Base-by-base conservation (phyloP, 1,284 basidiomycete species). In the Irpex rosettiformis region DNA sequence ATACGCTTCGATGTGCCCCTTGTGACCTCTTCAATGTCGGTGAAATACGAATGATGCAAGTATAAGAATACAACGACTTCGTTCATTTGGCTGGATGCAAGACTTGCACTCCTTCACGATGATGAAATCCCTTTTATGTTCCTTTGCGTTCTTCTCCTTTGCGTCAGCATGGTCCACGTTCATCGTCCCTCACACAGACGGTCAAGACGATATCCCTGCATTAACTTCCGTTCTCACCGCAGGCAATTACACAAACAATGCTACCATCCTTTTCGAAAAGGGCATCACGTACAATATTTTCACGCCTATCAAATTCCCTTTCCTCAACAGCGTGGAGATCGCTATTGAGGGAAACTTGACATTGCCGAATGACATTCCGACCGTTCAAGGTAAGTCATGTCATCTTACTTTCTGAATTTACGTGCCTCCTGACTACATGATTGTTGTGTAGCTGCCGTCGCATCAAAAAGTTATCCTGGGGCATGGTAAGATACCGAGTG, bases 221-320 rank as follows among this genome's bases (percentile, higher is more conserved):
- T 67, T 86, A 11, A 64, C 71, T 4, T 70, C 77, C 29, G 79
- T 77, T 1, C 67, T 79, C 0, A 67, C 67, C 1, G 48, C 76
- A 13, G 72, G 74, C 0, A 77, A 75, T 51, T 77, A 75, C 63
- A 68, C 74, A 4, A 67, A 71, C 0, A 75, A 86, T 61, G 70
- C 81, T 37, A 83, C 80, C 4, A 85, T 85, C 61, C 58, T 85
- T 4, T 86, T 86, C 67, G 58, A 78, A 66, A 74, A 80, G 58
- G 82, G 82, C 48, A 69, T 76, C 24, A 81, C 77, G 1, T 87
- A 86, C 65, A 86, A 86, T 64, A 78, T 85, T 7, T 81, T 78
- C 60, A 81, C 79, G 2, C 80, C 84, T 1, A 74, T 86, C 68
- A 78, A 73, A 57, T 86, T 86, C 59, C 81, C 83, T 0, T 67